Percentiles rank a stretch among this genome's conserved stretches.
These are phyloP conservation scores for Fraxinus paxiana DNA, from an alignment of 305 asterid species.

Conservation along the genomic window DNA sequence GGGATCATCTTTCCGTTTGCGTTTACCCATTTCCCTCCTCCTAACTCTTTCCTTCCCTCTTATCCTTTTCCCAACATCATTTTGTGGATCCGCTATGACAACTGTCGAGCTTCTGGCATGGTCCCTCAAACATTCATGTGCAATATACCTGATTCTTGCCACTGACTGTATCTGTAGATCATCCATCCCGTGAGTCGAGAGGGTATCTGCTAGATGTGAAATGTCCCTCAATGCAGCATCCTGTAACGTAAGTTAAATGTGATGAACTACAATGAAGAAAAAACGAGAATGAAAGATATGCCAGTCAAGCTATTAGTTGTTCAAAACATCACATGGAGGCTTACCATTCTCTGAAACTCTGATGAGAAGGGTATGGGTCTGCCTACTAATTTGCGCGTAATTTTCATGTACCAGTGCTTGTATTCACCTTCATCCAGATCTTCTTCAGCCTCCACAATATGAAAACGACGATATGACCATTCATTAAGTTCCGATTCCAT, in stretches of 20 bases:
- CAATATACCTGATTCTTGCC: slow-evolving; percentile 60
- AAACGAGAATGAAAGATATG: background rate
- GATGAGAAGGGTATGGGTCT: slow-evolving; percentile 83
- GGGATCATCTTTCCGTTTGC: slow-evolving; percentile 63
- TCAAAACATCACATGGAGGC: slow-evolving; percentile 14
- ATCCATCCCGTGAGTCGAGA: slow-evolving; percentile 86
- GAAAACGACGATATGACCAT: slow-evolving; percentile 70
- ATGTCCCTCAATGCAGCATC: slow-evolving; percentile 76
- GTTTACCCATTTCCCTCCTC: slow-evolving; percentile 63
- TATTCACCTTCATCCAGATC: slow-evolving; percentile 74
- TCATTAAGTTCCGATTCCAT: slow-evolving; percentile 84
- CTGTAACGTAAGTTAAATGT: slow-evolving; percentile 28
- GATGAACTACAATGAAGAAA: background rate
- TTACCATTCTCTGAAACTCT: slow-evolving; percentile 85
- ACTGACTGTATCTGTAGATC: slow-evolving; percentile 67
- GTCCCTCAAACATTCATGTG: slow-evolving; percentile 75
- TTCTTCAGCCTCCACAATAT: slow-evolving; percentile 80
- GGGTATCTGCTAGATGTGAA: slow-evolving; percentile 63
- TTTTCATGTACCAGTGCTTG: slow-evolving; percentile 68
- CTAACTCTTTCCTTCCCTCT: slow-evolving; percentile 83
- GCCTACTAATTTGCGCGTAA: slow-evolving; percentile 76
- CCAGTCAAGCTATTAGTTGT: background rate
- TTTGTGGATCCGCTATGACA: slow-evolving; percentile 37
- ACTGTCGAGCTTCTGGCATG: slow-evolving; percentile 45
- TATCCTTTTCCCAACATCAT: slow-evolving; percentile 45